Percentiles rank a stretch among this genome's conserved stretches.
Conservation (phyloP, 495 filamentous ascomycete species). For the Penicillium verhagenii region DNA sequence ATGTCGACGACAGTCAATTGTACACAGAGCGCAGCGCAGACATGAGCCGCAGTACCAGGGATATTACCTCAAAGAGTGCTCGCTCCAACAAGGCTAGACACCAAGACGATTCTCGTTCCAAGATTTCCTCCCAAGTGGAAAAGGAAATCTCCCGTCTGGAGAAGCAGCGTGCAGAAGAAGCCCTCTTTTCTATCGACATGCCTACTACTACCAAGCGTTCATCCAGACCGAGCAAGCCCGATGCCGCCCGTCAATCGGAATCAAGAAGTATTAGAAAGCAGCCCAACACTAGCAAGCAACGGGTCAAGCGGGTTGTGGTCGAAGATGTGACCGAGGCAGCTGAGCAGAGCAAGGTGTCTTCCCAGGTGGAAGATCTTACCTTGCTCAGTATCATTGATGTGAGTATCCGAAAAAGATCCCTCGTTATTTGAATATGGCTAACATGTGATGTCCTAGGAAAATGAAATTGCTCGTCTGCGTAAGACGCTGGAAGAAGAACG, state of each 20-base stretch:
- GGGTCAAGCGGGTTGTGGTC: conserved; percentile 44
- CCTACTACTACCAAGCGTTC: conserved; percentile 25
- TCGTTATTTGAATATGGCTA: not conserved
- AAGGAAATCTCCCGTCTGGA: conserved; percentile 45
- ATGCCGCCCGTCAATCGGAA: conserved; percentile 17
- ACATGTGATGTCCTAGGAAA: conserved; percentile 25
- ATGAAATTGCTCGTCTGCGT: conserved; percentile 48
- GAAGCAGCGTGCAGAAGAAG: conserved; percentile 46
- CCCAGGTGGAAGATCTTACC: conserved; percentile 38
- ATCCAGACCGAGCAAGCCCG: conserved; percentile 23
- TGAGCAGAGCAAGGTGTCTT: conserved; percentile 33
- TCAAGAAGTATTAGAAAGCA: conserved; percentile 28
- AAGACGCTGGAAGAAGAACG: conserved; percentile 52
- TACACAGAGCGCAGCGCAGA: conserved; percentile 38
- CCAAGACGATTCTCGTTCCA: conserved; percentile 34
- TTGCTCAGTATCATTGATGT: conserved; percentile 50
- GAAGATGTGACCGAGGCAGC: conserved; percentile 42
- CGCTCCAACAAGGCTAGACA: conserved; percentile 32
- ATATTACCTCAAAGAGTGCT: conserved; percentile 34
- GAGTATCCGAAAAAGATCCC: conserved; percentile 6
- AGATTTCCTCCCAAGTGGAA: conserved; percentile 41
- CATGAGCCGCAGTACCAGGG: conserved; percentile 33
- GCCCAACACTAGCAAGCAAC: conserved; percentile 44
- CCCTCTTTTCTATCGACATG: conserved; percentile 43
- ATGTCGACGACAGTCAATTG: conserved; percentile 33